Conservation (phyloP, 2,329 filamentous ascomycete species). For the Uncinocarpus reesii region DNA sequence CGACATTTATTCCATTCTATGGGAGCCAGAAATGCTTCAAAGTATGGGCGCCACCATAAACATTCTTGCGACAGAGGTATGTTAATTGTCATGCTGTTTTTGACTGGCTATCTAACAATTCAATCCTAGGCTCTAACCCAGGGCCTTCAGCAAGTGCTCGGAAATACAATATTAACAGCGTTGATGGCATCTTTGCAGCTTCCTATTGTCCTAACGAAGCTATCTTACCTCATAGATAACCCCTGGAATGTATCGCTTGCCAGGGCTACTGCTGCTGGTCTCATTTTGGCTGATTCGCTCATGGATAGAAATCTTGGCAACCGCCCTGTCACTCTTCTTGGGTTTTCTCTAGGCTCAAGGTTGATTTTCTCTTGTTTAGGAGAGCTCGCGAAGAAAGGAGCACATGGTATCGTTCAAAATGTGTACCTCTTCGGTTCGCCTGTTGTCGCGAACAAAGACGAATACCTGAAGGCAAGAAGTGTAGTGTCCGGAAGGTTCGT, state of each 20-base stretch:
- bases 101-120: slow-evolving; percentile 18
- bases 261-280: slow-evolving; percentile 73
- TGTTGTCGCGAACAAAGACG: slow-evolving; percentile 81
- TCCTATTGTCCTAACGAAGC: slow-evolving; percentile 84
- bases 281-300: slow-evolving; percentile 88
- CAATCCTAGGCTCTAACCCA: slow-evolving; percentile 71
- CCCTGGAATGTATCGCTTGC: slow-evolving; percentile 96
- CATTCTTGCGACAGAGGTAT: slow-evolving; percentile 89
- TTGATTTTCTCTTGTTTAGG: slow-evolving; percentile 87
- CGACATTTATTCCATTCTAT: slow-evolving; percentile 90
- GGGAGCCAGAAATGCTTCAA: slow-evolving; percentile 95
- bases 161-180: slow-evolving; percentile 74
- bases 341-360: slow-evolving; percentile 83
- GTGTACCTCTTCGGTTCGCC: slow-evolving; percentile 92
- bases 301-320: slow-evolving; percentile 86
- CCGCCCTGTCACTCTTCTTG: slow-evolving; percentile 81
- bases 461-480: slow-evolving; percentile 69
- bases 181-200: slow-evolving; percentile 88
- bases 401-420: slow-evolving; percentile 81
- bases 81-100: slow-evolving; percentile 19
- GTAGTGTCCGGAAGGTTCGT: slow-evolving; percentile 87
- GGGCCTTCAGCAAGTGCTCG: slow-evolving; percentile 89
- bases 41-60: slow-evolving; percentile 99
- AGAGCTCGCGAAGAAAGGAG: slow-evolving; percentile 74
- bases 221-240: slow-evolving; percentile 94